Percentiles rank a stretch among this genome's conserved stretches.
Evolutionary conservation across 441 rosid species (phyloP).

Genomic region (Eutrema salsugineum): DNA sequence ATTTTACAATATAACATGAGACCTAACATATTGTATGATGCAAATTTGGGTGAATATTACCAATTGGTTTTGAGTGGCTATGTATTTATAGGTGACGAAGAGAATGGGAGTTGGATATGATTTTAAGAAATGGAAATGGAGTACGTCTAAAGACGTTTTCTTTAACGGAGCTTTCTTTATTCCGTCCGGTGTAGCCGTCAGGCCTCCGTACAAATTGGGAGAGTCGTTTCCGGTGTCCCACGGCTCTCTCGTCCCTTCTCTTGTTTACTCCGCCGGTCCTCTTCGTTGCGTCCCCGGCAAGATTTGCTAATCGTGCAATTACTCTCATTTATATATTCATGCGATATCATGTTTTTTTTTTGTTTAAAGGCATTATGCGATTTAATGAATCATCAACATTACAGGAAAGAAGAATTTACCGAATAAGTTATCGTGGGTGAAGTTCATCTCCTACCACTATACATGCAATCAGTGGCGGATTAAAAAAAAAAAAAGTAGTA

Average conservation of each 20-base stretch:
- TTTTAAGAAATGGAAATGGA: conserved; percentile 53
- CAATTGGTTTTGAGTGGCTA: neutral
- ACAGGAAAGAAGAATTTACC: no score
- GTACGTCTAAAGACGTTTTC: conserved; percentile 50
- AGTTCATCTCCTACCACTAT: no score
- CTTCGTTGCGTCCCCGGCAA: conserved; percentile 47
- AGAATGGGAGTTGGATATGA: conserved; percentile 35
- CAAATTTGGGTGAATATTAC: neutral
- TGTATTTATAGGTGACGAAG: conserved; percentile 46
- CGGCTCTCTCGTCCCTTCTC: conserved; percentile 46
- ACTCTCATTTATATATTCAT: neutral
- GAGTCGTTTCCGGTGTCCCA: conserved; percentile 43
- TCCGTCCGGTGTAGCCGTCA: conserved; percentile 50
- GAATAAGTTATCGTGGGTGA: no score
- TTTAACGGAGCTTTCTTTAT: conserved; percentile 57
- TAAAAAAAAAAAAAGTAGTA: no score
- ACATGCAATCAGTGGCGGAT: no score
- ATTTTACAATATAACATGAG: no score
- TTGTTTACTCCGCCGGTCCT: conserved; percentile 54
- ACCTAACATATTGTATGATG: neutral
- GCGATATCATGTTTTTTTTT: neutral
- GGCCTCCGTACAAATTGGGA: conserved; percentile 36
- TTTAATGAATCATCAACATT: no score
- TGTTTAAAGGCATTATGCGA: no score
- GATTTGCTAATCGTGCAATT: conserved; percentile 36